phyloP scores from a whole-genome alignment of 208 protist species.

The Spongospora subterranea region DNA sequence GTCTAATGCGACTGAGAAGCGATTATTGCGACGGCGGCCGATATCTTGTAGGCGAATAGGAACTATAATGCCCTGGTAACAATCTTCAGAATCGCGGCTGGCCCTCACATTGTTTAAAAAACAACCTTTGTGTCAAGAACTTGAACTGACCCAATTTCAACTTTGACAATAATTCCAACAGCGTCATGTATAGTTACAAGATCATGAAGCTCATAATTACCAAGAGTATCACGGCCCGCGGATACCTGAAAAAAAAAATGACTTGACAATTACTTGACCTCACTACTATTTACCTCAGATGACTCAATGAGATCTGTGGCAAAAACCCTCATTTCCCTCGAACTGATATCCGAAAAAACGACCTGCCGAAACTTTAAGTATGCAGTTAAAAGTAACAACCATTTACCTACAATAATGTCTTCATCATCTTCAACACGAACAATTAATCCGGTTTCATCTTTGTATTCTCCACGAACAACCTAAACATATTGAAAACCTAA shows the following conservation, averaged over 20 bases:
- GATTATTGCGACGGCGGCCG: conserved; percentile 31
- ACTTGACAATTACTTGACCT: not conserved
- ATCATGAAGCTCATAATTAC: conserved; percentile 48
- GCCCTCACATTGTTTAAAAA: not conserved
- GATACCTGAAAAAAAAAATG: not conserved
- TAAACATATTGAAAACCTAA: not conserved
- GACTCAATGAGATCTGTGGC: conserved; percentile 11
- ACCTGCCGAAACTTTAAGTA: not conserved
- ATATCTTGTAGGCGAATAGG: conserved; percentile 25
- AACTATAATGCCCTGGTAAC: conserved; percentile 28
- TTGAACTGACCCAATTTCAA: conserved; percentile 44
- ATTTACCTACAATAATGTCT: conserved; percentile 20
- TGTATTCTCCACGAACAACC: conserved; percentile 47
- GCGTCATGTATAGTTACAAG: conserved; percentile 36
- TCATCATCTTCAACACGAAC: conserved; percentile 44
- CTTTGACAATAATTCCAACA: conserved; percentile 52
- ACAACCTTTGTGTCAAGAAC: conserved; percentile 39
- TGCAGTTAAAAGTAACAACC: not conserved
- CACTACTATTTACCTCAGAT: conserved; percentile 6
- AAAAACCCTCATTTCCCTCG: not conserved
- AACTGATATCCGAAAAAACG: conserved; percentile 54
- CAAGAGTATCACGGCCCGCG: not conserved
- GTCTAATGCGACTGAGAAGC: conserved; percentile 12
- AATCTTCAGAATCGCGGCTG: no score
- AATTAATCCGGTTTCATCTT: conserved; percentile 53